Evolutionary conservation across 2,329 filamentous ascomycete genomes (phyloP).

Genomic region (Aspergillus quadrilineatus): DNA sequence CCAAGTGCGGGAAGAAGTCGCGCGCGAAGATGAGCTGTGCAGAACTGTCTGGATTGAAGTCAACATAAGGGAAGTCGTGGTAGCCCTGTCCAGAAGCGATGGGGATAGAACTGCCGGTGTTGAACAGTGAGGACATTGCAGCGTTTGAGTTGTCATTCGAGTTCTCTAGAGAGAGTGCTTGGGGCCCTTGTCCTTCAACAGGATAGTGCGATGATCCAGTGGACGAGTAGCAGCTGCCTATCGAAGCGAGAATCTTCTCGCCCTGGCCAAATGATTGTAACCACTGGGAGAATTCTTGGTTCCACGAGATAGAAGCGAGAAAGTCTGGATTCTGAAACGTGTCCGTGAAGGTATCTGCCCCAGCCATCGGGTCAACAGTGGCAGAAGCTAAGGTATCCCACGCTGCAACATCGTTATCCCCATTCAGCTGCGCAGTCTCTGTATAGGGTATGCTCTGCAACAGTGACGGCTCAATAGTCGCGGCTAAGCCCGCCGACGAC

Average conservation of each 20-base stretch:
- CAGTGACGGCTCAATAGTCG: neutral
- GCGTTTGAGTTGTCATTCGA: neutral
- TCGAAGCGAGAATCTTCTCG: constrained; percentile 1
- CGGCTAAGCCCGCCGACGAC: neutral
- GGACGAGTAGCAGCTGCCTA: constrained; percentile 2
- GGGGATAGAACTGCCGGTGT: neutral
- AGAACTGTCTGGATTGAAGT: constrained; percentile 2
- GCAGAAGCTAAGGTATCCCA: neutral
- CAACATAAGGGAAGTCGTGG: neutral
- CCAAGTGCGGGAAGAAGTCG: constrained; percentile 4
- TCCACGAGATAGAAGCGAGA: constrained; percentile 8
- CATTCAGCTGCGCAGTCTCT: neutral
- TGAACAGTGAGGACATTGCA: neutral
- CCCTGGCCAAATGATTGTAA: constrained; percentile 2
- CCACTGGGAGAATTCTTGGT: constrained; percentile 9
- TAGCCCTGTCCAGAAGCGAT: neutral
- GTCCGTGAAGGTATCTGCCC: neutral
- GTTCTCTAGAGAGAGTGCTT: neutral
- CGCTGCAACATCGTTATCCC: neutral
- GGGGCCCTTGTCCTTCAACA: neutral
- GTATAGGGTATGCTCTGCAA: neutral
- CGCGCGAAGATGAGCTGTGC: constrained; percentile 10
- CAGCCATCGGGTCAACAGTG: constrained; percentile 3
- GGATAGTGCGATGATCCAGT: neutral
- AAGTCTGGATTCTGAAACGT: neutral